phyloP scores from a whole-genome alignment of 306 rosid species.

The Fragaria vesca region DNA sequence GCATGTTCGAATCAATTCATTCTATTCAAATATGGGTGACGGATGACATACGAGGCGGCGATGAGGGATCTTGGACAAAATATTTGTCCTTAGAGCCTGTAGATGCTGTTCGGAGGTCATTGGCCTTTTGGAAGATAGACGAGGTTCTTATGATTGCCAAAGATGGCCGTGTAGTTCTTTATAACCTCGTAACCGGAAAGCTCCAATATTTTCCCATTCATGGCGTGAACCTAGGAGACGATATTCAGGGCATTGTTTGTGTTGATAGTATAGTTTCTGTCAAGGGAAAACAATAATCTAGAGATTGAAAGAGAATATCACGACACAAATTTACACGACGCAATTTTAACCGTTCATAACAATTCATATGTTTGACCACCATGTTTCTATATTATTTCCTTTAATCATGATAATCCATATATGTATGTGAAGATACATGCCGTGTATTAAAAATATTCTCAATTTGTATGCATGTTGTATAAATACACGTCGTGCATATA shows the following conservation, averaged over 20 bases:
- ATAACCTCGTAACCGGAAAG: background rate
- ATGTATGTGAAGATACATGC: too few species aligned
- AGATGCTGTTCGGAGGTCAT: background rate
- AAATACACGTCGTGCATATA: too few species aligned
- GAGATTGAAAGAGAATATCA: too few species aligned
- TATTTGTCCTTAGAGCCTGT: background rate
- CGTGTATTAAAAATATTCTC: too few species aligned
- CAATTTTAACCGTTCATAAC: too few species aligned
- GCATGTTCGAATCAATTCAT: background rate
- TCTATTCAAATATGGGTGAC: background rate
- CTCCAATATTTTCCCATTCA: background rate
- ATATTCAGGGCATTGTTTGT: background rate
- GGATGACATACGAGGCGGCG: background rate
- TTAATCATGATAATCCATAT: too few species aligned
- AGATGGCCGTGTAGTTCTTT: background rate
- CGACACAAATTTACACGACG: too few species aligned
- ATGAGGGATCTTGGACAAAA: background rate
- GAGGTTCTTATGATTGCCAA: background rate
- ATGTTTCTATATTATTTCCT: too few species aligned
- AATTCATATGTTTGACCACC: too few species aligned
- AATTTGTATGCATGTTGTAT: too few species aligned
- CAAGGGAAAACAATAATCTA: background rate
- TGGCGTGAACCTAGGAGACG: background rate
- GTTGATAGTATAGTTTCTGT: background rate
- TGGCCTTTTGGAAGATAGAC: background rate